Evolutionary conservation across 768 basidiomycete genomes (phyloP).

Genomic region (Leccinum broughii): DNA sequence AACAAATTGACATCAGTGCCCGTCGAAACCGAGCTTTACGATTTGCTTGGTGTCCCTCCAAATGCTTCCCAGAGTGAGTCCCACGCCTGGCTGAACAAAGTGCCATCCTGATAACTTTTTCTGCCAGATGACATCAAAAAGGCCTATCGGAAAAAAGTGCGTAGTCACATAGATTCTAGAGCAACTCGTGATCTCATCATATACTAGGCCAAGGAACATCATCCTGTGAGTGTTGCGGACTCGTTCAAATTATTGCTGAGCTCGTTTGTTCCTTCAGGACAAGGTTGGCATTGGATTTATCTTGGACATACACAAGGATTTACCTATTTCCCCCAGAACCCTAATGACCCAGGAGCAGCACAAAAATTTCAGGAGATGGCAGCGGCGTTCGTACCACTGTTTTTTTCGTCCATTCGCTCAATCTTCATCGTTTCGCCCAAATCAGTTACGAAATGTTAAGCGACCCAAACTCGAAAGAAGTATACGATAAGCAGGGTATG

Average conservation of each 20-base stretch:
- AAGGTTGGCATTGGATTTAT: conserved; percentile 46
- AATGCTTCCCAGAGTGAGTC: conserved; percentile 69
- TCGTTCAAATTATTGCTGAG: conserved; percentile 1
- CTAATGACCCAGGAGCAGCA: conserved; percentile 81
- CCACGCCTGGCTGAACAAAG: background rate
- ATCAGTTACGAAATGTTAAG: conserved; percentile 80
- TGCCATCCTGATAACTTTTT: conserved; percentile 12
- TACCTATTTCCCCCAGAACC: conserved; percentile 54
- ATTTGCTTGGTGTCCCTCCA: conserved; percentile 73
- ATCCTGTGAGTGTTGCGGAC: conserved; percentile 60
- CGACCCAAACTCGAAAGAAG: conserved; percentile 63
- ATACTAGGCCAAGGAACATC: conserved; percentile 78
- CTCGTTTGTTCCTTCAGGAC: conserved; percentile 48
- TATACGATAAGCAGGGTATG: conserved; percentile 76
- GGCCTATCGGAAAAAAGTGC: conserved; percentile 90
- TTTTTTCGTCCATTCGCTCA: background rate
- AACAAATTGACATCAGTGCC: conserved; percentile 50
- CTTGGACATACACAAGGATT: background rate
- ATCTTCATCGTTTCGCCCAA: conserved; percentile 12
- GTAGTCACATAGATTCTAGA: conserved; percentile 12
- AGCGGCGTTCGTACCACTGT: conserved; percentile 63
- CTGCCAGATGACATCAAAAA: conserved; percentile 79
- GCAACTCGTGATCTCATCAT: conserved; percentile 15
- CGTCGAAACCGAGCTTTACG: conserved; percentile 81
- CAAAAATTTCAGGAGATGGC: conserved; percentile 87